Evolutionary conservation across 805 yeast species (phyloP), one percentile per base, ranked within the genome.

Genomic region (Cyberlindnera petersonii): DNA sequence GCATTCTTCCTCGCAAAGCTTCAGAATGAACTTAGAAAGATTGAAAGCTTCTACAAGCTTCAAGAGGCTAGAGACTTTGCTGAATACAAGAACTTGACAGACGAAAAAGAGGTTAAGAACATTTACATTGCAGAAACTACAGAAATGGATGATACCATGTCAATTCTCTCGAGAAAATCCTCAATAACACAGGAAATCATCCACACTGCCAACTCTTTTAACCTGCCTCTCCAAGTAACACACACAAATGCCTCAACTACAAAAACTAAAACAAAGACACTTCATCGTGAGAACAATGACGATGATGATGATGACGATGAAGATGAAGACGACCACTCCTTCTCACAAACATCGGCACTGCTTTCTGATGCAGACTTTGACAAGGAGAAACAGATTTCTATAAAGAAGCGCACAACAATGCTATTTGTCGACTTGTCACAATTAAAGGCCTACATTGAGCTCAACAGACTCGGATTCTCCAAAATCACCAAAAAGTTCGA

Each of bases 401-500:
- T 84, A 50, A 83, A 81, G 60, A 79, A 79, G 52, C 67, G 84
- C 30, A 65, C 82, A 10, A 69, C 75, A 20, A 70, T 78, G 22
- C 59, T 80, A 31, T 89, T 77, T 63, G 87, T 87, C 16, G 71
- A 78, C 20, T 65, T 89, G 26, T 80, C 86, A 15, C 96, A 91
- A 61, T 70, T 91, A 48, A 80, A 84, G 55, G 83, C 96, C 1
- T 91, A 69, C 60, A 73, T 84, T 38, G 95, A 88, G 55, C 69
- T 91, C 48, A 91, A 91, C 65, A 74, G 74, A 50, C 81, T 89
- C 29, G 98, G 96, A 0, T 85, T 91, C 59, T 71, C 80, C 37
- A 91, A 91, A 60, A 88, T 89, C 30, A 68, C 86, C 40, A 91
- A 91, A 58, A 91, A 91, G 63, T 89, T 86, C 56, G 96, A 91